Percentiles rank a stretch among this genome's conserved stretches.
Conservation (phyloP, 805 yeast species). For the Hyphopichia homilentoma region DNA sequence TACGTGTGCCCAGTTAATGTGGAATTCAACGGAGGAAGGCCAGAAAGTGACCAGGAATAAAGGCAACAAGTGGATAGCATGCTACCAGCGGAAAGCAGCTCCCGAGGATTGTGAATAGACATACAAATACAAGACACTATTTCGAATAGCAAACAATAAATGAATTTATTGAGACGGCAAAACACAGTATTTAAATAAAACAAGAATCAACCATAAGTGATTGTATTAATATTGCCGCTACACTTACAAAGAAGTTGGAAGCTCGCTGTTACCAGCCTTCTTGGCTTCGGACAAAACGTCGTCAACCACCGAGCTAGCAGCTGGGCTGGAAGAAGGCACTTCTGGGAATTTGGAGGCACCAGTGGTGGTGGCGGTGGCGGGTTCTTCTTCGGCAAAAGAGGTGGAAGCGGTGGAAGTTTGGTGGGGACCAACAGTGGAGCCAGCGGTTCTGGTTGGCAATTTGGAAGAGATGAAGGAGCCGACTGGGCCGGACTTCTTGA, state of each 20-base stretch:
- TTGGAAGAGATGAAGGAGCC: conserved; percentile 55
- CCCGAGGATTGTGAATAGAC: conserved; percentile 36
- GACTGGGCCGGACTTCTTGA: conserved; percentile 64
- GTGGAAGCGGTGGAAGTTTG: neutral
- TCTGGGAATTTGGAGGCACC: conserved; percentile 41
- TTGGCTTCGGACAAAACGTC: conserved; percentile 18
- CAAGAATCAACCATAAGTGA: no score
- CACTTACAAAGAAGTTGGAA: conserved; percentile 1
- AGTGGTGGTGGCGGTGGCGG: conserved; percentile 24
- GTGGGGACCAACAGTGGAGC: conserved; percentile 54
- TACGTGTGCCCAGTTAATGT: conserved; percentile 82
- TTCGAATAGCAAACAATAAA: neutral
- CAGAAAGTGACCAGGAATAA: conserved; percentile 90
- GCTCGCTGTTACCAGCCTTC: conserved; percentile 4
- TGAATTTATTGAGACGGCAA: neutral
- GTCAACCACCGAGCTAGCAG: conserved; percentile 20
- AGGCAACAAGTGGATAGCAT: conserved; percentile 85
- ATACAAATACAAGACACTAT: neutral
- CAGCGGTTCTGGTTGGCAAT: conserved; percentile 67
- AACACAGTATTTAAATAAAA: no score
- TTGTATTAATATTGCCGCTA: no score
- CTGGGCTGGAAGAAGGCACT: conserved; percentile 27
- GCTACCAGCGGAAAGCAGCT: conserved; percentile 70
- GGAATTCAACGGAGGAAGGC: conserved; percentile 94
- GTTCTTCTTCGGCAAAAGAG: conserved; percentile 5